Base-by-base conservation (phyloP, 331 rosid genomes). In the Arachis monticola region DNA sequence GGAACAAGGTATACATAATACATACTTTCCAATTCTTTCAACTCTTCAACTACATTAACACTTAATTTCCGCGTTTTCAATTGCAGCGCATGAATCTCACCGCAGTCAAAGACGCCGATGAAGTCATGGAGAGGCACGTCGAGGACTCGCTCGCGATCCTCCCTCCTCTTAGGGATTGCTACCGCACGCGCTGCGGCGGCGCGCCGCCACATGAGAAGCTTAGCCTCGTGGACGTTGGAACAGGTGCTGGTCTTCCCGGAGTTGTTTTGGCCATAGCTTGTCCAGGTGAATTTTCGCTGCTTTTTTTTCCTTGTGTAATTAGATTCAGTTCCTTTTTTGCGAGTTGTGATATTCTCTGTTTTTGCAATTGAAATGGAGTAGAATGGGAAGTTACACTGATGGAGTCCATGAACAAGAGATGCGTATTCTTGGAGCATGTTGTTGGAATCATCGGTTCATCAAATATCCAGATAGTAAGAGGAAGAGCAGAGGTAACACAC, bases 241-340 rank as follows among this genome's bases (percentile, higher is more conserved):
- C 89, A 0, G 96, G 98, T 14, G 92, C 98, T 0, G 96, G 96
- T 5, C 93, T 94, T 74, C 99, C 97, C 0, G 99, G 96, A 64
- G 65, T 94, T 63, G 69, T 94, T 67, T 69, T 94, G 22, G 96
- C 96, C 40, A 90, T 92, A 27, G 97, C 97, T 78, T 83, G 93
- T 75, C 96, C 99, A 30, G 96, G 97, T 93, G 78, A 70, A 56
- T 72, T 50, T 17, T 17, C 22, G 22, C 22, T 17, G 22, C 22
- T 17, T 17, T 17, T 17, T 17, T 38, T 27, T 42, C n/a, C 57
- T 1, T 30, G 10, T 41, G 38, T 27, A 42, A 53, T 1, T 53
- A 44, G 14, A 11, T 51, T 42, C 62, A 30, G 59, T 52, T 10
- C 8, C 4, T 75, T 53, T 9, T 69, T 75, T 62, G 27, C 70